Evolutionary conservation across 352 stramenopile genomes (phyloP), one percentile per base, ranked within the genome.

Genomic region (Globisporangium nunn): DNA sequence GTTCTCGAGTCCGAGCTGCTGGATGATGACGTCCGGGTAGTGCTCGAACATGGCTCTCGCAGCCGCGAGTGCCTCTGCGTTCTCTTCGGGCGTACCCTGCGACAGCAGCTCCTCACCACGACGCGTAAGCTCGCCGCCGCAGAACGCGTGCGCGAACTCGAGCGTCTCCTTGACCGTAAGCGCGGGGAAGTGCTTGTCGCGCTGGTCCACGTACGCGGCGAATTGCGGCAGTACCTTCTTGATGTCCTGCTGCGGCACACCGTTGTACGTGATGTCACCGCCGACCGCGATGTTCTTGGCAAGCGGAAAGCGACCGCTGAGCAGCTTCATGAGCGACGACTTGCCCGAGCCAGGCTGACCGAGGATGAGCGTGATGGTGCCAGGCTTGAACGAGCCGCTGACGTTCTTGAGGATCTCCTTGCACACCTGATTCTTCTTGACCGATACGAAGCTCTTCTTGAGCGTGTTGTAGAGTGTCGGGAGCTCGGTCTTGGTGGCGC

Each of bases 111-210:
- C 15, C 23, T 41, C 15, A 1, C 8, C 28, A 11, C 47, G 35
- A 3, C 4, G 6, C 8, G 23, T 2, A 10, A 78, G 39, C 30
- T 74, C 50, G 7, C 58, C 61, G 4, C 68, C 70, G 41, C 58
- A 74, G 48, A 67, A 78, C 18, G 47, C 35, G 60, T 81, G 58
- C 0, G 76, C 70, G 53, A 81, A 86, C 50, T 72, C 51, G 1
- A 85, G 62, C 30, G 75, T 86, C 59, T 86, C 75, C 49, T 71
- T 64, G 14, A 83, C 75, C 0, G 75, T 81, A 12, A 85, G 58
- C 8, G 56, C 75, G 1, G 75, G 64, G 12, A 70, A 79, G 54
- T 86, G 75, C 37, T 75, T 71, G 56, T 85, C 74, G 0, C 46
- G 61, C 52, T 87, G 74, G 40, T 48, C 61, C 46, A 81, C 72